Evolutionary conservation across 2,329 filamentous ascomycete species (phyloP), one percentile per base, ranked within the genome.

Genomic region (Zopfia rhizophila): DNA sequence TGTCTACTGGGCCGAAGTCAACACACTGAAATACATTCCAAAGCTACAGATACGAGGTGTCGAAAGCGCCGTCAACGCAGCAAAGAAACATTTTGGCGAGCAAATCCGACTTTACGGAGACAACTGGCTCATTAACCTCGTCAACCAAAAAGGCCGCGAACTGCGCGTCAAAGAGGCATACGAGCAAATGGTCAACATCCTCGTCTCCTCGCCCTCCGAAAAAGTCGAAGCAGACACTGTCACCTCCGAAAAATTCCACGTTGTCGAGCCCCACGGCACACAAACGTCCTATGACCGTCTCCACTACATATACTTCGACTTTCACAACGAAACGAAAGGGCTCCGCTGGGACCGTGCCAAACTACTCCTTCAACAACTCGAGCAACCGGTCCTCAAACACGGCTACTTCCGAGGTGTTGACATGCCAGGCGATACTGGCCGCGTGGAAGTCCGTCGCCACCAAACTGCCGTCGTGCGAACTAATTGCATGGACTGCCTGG

Each of bases 401-500:
- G 86, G 89, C 57, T 99, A 99, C 75, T 99, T 97, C 81, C 88
- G 91, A 52, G 93, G 90, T 25, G 85, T 93, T 19, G 91, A 97
- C 69, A 89, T 88, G 77, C 90, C 91, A 2, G 89, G 85, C 30
- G 83, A 84, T 58, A 80, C 86, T 47, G 89, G 88, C 21, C 84
- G 83, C 13, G 80, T 97, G 10, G 93, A 97, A 61, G 84, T 91
- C 23, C 86, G 91, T 54, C 87, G 84, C 51, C 81, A 84, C 55
- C 94, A 99, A 78, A 90, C 86, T 1, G 91, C 90, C 51, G 92
- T 97, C 12, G 92, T 99, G 55, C 87, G 94, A 41, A 97, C 94
- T 27, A 99, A 99, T 72, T 99, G 94, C 76, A 99, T 99, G 94
- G 94, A 99, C 74, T 99, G 95, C 58, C 83, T 99, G 11, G 94